Evolutionary conservation across 2,329 filamentous ascomycete genomes (phyloP).

Genomic region (Colletotrichum limetticola): DNA sequence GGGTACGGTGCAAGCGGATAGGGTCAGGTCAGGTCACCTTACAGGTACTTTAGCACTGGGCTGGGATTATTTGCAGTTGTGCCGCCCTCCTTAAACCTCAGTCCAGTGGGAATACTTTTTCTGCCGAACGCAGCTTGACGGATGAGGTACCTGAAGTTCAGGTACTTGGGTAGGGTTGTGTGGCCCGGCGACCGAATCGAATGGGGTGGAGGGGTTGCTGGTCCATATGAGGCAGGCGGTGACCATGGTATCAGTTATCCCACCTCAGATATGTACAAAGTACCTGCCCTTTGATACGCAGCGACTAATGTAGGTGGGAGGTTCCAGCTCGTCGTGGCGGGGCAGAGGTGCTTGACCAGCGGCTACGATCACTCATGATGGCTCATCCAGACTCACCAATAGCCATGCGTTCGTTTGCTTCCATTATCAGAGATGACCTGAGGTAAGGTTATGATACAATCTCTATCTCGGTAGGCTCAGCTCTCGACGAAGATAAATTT

Average conservation of each 20-base stretch:
- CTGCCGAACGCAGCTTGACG: not conserved
- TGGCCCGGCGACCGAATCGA: conserved; percentile 5
- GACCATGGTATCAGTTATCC: not conserved
- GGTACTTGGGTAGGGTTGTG: conserved; percentile 14
- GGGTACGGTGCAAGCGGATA: not conserved
- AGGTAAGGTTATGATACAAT: no score
- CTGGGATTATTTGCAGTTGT: not conserved
- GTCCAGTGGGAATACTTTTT: not conserved
- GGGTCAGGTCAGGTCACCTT: not conserved
- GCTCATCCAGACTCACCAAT: not conserved
- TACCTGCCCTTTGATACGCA: not conserved
- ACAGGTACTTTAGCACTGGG: not conserved
- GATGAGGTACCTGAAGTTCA: not conserved
- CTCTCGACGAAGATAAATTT: not conserved
- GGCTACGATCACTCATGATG: not conserved
- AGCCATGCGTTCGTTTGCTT: not conserved
- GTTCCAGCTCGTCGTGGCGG: not conserved
- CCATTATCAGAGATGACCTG: not conserved
- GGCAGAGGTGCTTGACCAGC: not conserved
- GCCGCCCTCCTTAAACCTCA: not conserved
- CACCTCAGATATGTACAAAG: not conserved
- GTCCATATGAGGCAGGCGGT: conserved; percentile 10
- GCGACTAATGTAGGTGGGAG: no score
- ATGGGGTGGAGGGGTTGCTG: conserved; percentile 10
- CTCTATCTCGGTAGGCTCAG: not conserved